Base-by-base conservation (phyloP, 2,329 filamentous ascomycete genomes). In the Myriangium duriaei region DNA sequence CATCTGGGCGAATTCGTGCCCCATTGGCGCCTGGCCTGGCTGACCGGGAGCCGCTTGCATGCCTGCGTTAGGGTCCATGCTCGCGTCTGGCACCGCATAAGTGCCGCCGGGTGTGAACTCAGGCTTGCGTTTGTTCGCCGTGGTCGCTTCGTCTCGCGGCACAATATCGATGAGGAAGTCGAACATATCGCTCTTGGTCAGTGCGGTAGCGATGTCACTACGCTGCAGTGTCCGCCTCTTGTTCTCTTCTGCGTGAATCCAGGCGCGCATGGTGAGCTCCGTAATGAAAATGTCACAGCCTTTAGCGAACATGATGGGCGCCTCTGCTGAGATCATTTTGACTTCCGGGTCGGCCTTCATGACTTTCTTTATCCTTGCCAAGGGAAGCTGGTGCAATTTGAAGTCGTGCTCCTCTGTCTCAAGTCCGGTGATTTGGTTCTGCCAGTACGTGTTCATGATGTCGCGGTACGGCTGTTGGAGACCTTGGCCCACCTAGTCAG, bases 311-410 rank as follows among this genome's bases (percentile, higher is more conserved):
- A 98, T 69, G 50, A 98, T 98, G 1, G 91, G 91, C 2, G 91
- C 91, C 63, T 98, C 91, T 6, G 91, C 91, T 3, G 87, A 96
- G 46, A 98, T 98, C 91, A 98, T 98, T 68, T 98, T 98, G 33
- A 98, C 91, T 53, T 98, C 91, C 0, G 91, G 91, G 50, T 98
- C 91, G 1, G 91, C 91, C 65, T 98, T 98, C 91, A 98, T 98
- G 48, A 98, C 91, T 62, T 98, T 98, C 70, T 98, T 98, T 67
- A 98, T 98, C 39, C 91, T 81, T n/a, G 91, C 91, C 29, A 98
- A 71, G 2, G 91, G 91, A 28, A 98, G 71, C 60, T 96, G 91
- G 59, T 98, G 91, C 40, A 96, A 74, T 64, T 98, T 98, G 71
- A 96, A 98, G 62, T 98, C 91, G 60, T 98, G 91, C 34, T 81